Percentiles rank a stretch among this genome's conserved stretches.
Conservation (phyloP, 257 asterid genomes). For the Solanum commersonii region DNA sequence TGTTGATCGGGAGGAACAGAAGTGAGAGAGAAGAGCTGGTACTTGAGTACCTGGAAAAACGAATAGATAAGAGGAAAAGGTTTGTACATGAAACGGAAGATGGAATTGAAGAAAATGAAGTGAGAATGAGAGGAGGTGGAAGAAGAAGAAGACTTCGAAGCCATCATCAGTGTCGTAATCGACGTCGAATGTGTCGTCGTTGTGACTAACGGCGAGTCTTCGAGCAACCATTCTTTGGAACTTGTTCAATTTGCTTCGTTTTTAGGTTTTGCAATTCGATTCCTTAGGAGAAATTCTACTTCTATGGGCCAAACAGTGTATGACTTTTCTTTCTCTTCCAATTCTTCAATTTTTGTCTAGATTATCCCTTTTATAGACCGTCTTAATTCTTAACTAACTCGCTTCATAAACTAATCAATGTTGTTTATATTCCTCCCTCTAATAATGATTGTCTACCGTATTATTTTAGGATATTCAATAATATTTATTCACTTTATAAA, state of each 20-base stretch:
- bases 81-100: slow-evolving; percentile 3
- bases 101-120: background rate
- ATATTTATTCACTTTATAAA: too few species aligned
- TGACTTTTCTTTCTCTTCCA: too few species aligned
- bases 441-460: too few species aligned
- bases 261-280: background rate
- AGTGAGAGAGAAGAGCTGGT: slow-evolving; percentile 89
- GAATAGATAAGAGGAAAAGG: background rate
- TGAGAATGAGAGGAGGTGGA: background rate
- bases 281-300: background rate
- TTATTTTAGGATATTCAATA: too few species aligned
- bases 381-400: too few species aligned
- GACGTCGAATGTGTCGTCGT: slow-evolving; percentile 54
- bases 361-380: too few species aligned
- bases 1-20: slow-evolving; percentile 86
- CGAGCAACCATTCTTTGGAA: slow-evolving; percentile 53
- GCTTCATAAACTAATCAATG: too few species aligned
- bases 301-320: too few species aligned
- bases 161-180: slow-evolving; percentile 89
- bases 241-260: background rate
- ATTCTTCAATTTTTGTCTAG: too few species aligned
- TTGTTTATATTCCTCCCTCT: too few species aligned
- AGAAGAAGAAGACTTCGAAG: slow-evolving; percentile 49
- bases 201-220: slow-evolving; percentile 50
- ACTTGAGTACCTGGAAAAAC: slow-evolving; percentile 61